Percentiles rank a stretch among this genome's conserved stretches.
phyloP scores from a whole-genome alignment of 1,284 basidiomycete species.

The Bondarzewia mesenterica region DNA sequence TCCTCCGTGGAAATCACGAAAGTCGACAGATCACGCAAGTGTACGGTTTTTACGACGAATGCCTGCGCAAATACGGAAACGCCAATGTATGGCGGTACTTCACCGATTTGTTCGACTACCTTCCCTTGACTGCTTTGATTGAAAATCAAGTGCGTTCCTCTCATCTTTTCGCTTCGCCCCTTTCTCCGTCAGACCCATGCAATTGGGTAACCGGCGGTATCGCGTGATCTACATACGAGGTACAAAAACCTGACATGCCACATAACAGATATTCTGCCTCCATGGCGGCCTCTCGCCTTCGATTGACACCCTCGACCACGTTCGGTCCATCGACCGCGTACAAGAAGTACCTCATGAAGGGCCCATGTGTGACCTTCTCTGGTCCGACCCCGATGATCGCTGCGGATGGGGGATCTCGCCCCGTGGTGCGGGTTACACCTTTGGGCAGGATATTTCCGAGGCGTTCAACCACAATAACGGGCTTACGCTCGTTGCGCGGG shows the following conservation, averaged over 20 bases:
- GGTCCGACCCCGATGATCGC: conserved; percentile 99
- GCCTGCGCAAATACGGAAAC: conserved; percentile 98
- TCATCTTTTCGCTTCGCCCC: background rate
- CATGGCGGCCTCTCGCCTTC: conserved; percentile 98
- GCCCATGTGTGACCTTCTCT: conserved; percentile 98
- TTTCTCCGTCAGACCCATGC: background rate
- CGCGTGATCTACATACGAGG: conserved; percentile 6
- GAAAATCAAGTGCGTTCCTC: conserved; percentile 85
- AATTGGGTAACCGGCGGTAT: conserved; percentile 2
- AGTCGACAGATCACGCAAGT: conserved; percentile 99
- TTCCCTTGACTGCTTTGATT: conserved; percentile 94
- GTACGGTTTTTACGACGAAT: conserved; percentile 99
- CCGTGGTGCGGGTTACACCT: conserved; percentile 97
- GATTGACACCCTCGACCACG: conserved; percentile 99
- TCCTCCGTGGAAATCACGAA: conserved; percentile 98
- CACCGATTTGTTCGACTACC: conserved; percentile 97
- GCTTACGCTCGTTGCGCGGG: conserved; percentile 90
- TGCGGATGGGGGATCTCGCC: conserved; percentile 99
- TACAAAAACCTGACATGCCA: background rate
- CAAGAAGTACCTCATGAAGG: conserved; percentile 99
- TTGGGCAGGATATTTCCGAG: conserved; percentile 98
- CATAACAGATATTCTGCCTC: conserved; percentile 92
- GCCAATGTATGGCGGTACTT: conserved; percentile 99
- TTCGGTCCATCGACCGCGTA: conserved; percentile 95
- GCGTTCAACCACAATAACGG: conserved; percentile 99